Evolutionary conservation across 306 rosid genomes (phyloP), one percentile per base, ranked within the genome.

Genomic region (Cucurbita ficifolia): DNA sequence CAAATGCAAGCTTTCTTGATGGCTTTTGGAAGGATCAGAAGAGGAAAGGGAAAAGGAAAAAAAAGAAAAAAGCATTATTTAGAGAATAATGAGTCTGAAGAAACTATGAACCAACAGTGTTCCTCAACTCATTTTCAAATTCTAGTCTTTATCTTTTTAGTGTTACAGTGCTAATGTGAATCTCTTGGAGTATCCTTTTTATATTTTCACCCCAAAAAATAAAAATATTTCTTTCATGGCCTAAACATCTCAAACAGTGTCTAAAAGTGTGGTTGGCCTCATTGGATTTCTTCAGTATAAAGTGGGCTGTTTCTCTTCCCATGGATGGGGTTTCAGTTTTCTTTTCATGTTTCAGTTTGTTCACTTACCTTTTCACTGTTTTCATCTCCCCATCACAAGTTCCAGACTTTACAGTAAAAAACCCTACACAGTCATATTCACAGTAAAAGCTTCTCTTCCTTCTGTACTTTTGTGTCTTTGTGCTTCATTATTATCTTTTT

Each of bases 141-240:
- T 78, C 76, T 85, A 82, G 89, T 78, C 81, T 83, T 85, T 80
- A 85, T 75, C 82, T 79, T 80, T 77, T 82, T 63, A 72, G 75
- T 59, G 60, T 77, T 17, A 67, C 72, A 67, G 76, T 75, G 40
- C 14, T 16, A 24, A 70, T 61, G 70, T 82, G 85, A 85, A 76
- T 79, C 83, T 72, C 65, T 78, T 78, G 76, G 78, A 63, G 11
- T 45, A 10, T 39, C 50, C 70, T n/a, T 38, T 38, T 62, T 39
- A 24, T 14, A 55, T 2, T 21, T 55, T 19, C 6, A 19, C 7
- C 38, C n/a, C 38, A 21, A 56, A 56, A 18, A 53, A 53, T 0
- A 53, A 18, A 8, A 54, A 9, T 2, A 54, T 63, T 39, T 16
- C 24, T 48, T 14, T 7, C 45, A 16, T 12, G 53, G 5, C 10